Evolutionary conservation across 805 yeast species (phyloP).

Genomic region (Ogataea paradorogensis): DNA sequence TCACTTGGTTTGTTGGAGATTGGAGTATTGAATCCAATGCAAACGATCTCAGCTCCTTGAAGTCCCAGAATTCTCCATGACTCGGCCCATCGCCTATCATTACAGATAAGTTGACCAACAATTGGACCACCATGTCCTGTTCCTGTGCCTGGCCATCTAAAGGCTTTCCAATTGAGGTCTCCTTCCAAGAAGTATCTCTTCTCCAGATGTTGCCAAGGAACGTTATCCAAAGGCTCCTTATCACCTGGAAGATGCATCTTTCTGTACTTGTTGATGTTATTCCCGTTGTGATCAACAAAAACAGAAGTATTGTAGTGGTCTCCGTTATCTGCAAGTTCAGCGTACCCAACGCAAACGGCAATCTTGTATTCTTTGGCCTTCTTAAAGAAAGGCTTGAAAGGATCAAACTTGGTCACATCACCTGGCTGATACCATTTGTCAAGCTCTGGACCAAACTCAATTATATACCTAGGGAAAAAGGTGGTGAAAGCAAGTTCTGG

Average conservation of each 20-base stretch:
- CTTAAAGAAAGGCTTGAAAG: constrained; percentile 35
- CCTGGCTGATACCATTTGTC: constrained; percentile 37
- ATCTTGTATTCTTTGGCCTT: constrained; percentile 29
- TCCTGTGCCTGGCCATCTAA: constrained; percentile 35
- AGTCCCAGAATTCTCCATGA: constrained; percentile 38
- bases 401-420: constrained; percentile 30
- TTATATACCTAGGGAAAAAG: constrained; percentile 36
- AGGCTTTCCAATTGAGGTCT: constrained; percentile 36
- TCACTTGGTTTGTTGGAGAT: constrained; percentile 32
- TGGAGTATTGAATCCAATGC: constrained; percentile 38
- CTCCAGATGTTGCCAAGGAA: constrained; percentile 36
- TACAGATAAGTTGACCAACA: constrained; percentile 37
- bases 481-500: constrained; percentile 37
- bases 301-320: constrained; percentile 36
- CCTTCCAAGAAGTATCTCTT: constrained; percentile 38
- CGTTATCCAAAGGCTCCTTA: constrained; percentile 33
- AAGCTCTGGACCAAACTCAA: constrained; percentile 34
- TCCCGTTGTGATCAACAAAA: constrained; percentile 33
- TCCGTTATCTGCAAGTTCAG: constrained; percentile 38
- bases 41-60: constrained; percentile 37
- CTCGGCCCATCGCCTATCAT: constrained; percentile 41
- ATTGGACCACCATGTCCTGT: constrained; percentile 31
- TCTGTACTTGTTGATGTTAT: constrained; percentile 33
- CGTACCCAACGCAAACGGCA: constrained; percentile 37
- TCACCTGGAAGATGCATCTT: constrained; percentile 39